Conservation (phyloP, 495 filamentous ascomycete genomes). For the Talaromyces wortmannii region DNA sequence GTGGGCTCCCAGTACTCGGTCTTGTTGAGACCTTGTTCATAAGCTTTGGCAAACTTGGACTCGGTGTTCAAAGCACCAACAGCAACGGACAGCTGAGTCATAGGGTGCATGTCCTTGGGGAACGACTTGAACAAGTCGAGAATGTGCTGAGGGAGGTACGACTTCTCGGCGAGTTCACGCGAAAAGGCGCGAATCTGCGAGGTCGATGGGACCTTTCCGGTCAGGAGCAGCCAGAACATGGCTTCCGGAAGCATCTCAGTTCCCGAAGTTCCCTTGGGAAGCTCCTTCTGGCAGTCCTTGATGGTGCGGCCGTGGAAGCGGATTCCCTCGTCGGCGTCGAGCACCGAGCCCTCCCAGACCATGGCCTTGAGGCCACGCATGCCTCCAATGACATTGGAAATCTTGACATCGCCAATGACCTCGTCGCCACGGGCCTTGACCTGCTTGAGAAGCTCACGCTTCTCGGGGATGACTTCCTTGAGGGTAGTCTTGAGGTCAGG, state of each 20-base stretch:
- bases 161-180: slow-evolving; percentile 80
- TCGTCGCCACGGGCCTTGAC: slow-evolving; percentile 82
- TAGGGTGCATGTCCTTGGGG: slow-evolving; percentile 83
- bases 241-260: slow-evolving; percentile 99
- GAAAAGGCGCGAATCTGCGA: slow-evolving; percentile 76
- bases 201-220: slow-evolving; percentile 81
- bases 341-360: slow-evolving; percentile 97
- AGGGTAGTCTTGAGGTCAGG: slow-evolving; percentile 83
- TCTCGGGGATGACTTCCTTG: slow-evolving; percentile 76
- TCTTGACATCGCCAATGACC: slow-evolving; percentile 82
- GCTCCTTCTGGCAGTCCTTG: slow-evolving; percentile 90
- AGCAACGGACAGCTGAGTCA: slow-evolving; percentile 95
- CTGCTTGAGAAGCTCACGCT: slow-evolving; percentile 85
- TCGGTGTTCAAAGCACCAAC: slow-evolving; percentile 91
- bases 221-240: slow-evolving; percentile 99
- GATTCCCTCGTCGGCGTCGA: slow-evolving; percentile 95
- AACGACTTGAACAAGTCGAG: slow-evolving; percentile 85
- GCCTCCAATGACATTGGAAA: slow-evolving; percentile 90
- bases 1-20: slow-evolving; percentile 98
- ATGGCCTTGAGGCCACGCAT: slow-evolving; percentile 98
- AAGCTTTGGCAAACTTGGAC: slow-evolving; percentile 85
- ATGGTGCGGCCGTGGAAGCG: slow-evolving; percentile 97
- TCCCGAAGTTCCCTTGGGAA: slow-evolving; percentile 87
- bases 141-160: slow-evolving; percentile 75
- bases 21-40: slow-evolving; percentile 85